Base-by-base conservation (phyloP, 495 filamentous ascomycete species). In the Tuber aestivum region DNA sequence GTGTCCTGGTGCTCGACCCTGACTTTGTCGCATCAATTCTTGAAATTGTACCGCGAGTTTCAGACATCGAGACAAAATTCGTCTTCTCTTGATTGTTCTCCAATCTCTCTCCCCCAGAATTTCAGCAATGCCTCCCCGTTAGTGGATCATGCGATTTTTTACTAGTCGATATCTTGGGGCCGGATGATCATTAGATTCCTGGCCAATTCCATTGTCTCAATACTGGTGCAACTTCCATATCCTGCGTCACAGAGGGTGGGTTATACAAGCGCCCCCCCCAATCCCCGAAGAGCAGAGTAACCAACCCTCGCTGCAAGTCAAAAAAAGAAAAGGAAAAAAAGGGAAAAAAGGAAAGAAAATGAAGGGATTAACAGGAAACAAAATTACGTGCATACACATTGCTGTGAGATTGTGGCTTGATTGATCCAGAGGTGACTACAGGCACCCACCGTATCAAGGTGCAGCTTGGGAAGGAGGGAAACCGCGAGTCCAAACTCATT, bases 391-490 rank as follows among this genome's bases (percentile, higher is more conserved):
- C 45, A 72, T 56, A 44, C 48, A 71, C 42, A 78, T 45, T 71
- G 41, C 74, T 73, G 38, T 41, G 48, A 73, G 42, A 73, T 74
- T 70, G 77, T 77, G 76, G 76, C 73, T 72, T 70, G 42, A 50
- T 73, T 65, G 27, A 68, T 75, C 71, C 42, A 74, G 50, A 48
- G 56, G 56, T 41, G 41, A 77, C 1, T 44, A 44, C 42, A 1
- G 20, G 77, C 38, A 32, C 72, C 72, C 3, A 61, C n/a, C 9
- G 2, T 61, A 10, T 32, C 14, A 61, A 61, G 50, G 50, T 4
- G 27, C 27, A 61, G 27, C 50, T 3, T 32, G 50, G 10, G 12
- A 10, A 61, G 16, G n/a, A 48, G 50, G 50, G n/a, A 27, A 61
- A 61, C 32, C 50, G 27, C 12, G 50, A 61, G n/a, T 32, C 50